Conservation (phyloP, 192 early-diverging fungal species). For the Backusella macrospora region DNA sequence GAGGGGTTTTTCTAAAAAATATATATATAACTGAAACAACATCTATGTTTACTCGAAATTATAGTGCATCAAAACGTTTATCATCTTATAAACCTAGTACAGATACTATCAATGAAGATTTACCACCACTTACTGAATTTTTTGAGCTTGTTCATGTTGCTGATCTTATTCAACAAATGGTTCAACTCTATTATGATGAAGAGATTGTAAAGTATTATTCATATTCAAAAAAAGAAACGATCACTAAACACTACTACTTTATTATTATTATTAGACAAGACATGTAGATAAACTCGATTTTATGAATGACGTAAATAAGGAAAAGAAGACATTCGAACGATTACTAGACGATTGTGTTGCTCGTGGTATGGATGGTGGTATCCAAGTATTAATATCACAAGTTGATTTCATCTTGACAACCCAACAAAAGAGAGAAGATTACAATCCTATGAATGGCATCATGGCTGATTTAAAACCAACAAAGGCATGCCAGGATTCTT, state of each 20-base stretch:
- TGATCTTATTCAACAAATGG: conserved; percentile 92
- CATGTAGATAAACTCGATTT: conserved; percentile 92
- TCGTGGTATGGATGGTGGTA: conserved; percentile 89
- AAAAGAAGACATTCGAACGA: conserved; percentile 88
- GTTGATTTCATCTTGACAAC: conserved; percentile 81
- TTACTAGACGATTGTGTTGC: conserved; percentile 90
- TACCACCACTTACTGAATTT: conserved; percentile 76
- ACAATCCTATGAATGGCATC: conserved; percentile 63
- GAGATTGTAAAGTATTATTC: conserved; percentile 62
- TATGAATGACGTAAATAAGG: conserved; percentile 87
- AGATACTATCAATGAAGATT: conserved; percentile 44
- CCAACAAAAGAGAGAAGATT: conserved; percentile 72
- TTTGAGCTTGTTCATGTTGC: conserved; percentile 94
- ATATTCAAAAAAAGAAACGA: background rate
- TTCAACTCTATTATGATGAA: conserved; percentile 91
- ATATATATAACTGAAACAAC: background rate
- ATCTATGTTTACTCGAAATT: background rate
- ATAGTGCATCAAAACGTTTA: conserved; percentile 52
- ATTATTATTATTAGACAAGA: conserved; percentile 41
- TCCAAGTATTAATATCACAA: conserved; percentile 80
- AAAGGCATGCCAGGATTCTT: conserved; percentile 76
- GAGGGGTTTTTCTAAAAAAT: background rate
- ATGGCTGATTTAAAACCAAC: conserved; percentile 74
- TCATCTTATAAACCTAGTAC: conserved; percentile 45
- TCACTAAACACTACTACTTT: background rate